phyloP scores from a whole-genome alignment of 352 stramenopile genomes.

The Phytophthora vignae region DNA sequence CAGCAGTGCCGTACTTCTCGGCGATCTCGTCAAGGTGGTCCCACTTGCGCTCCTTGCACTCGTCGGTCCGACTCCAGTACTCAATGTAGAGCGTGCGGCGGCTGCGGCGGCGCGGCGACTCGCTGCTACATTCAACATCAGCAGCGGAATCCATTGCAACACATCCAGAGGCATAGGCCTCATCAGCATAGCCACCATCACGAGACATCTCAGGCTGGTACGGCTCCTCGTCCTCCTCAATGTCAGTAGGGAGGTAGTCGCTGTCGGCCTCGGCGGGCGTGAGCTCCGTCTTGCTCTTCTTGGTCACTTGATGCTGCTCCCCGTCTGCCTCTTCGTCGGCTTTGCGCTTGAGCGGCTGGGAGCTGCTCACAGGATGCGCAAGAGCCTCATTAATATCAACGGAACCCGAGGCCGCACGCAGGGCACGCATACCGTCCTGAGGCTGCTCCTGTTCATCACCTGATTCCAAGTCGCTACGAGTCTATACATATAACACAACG shows the following conservation, averaged over 20 bases:
- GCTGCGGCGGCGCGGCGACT: conserved; percentile 35
- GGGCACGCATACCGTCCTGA: conserved; percentile 48
- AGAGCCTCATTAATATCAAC: conserved; percentile 83
- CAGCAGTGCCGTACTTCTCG: conserved; percentile 73
- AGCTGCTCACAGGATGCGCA: conserved; percentile 71
- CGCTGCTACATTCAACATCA: conserved; percentile 69
- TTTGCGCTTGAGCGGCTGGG: conserved; percentile 70
- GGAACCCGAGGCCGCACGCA: conserved; percentile 38
- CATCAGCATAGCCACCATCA: conserved; percentile 32
- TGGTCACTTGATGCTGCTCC: conserved; percentile 33
- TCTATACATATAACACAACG: no score
- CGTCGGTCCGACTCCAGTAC: conserved; percentile 89
- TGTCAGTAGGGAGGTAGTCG: conserved; percentile 53
- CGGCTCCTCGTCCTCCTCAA: conserved; percentile 37
- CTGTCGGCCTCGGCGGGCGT: conserved; percentile 41
- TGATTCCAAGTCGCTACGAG: conserved; percentile 28
- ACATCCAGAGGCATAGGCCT: conserved; percentile 30
- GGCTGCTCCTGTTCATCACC: conserved; percentile 46
- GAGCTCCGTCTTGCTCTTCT: conserved; percentile 43
- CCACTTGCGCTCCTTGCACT: conserved; percentile 91
- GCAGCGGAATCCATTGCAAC: conserved; percentile 45
- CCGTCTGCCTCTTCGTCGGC: conserved; percentile 42
- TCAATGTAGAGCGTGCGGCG: conserved; percentile 88
- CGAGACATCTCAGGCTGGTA: conserved; percentile 20
- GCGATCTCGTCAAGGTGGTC: conserved; percentile 87